Percentiles rank a stretch among this genome's conserved stretches.
These are phyloP conservation scores for Alternaria consortialis DNA, from an alignment of 2,329 filamentous ascomycete species.

Conservation along the genomic window DNA sequence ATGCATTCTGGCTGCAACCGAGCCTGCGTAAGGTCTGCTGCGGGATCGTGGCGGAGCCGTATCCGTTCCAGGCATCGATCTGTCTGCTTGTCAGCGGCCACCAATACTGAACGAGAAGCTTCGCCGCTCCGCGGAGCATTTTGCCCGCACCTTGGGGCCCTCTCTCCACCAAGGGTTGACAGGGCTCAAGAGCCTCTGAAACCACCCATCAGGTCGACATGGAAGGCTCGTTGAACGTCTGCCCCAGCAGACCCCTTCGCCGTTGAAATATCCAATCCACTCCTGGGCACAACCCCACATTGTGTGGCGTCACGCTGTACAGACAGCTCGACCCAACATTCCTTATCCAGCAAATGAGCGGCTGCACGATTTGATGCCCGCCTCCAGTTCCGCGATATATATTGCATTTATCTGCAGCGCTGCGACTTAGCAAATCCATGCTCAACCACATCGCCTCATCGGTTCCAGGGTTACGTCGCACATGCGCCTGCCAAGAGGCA, in stretches of 20 bases:
- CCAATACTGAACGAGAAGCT: conserved; percentile 15
- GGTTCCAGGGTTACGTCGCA: conserved; percentile 6
- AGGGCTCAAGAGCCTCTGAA: conserved; percentile 3
- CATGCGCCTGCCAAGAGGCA: conserved; percentile 13
- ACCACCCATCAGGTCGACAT: conserved; percentile 1
- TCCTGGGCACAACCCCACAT: neutral
- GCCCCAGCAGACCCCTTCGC: conserved; percentile 5
- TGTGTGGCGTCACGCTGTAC: neutral
- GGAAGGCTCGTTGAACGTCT: neutral
- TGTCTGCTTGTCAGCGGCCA: conserved; percentile 18
- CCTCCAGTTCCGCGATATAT: conserved; percentile 13
- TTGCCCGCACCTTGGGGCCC: conserved; percentile 8
- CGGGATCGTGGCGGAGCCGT: conserved; percentile 19
- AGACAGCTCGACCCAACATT: neutral
- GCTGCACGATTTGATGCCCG: neutral
- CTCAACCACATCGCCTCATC: conserved; percentile 20
- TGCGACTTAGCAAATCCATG: conserved; percentile 20
- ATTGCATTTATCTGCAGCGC: conserved; percentile 20
- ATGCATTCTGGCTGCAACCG: conserved; percentile 24
- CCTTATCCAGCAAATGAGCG: conserved; percentile 22
- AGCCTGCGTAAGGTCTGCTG: conserved; percentile 21
- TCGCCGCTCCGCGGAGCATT: conserved; percentile 17
- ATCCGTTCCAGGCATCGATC: conserved; percentile 16
- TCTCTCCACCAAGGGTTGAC: conserved; percentile 5
- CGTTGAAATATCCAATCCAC: neutral